Percentiles rank a stretch among this genome's conserved stretches.
These are phyloP conservation scores for Poa annua DNA, from an alignment of 176 grass and related monocot genomes.

Conservation along the genomic window DNA sequence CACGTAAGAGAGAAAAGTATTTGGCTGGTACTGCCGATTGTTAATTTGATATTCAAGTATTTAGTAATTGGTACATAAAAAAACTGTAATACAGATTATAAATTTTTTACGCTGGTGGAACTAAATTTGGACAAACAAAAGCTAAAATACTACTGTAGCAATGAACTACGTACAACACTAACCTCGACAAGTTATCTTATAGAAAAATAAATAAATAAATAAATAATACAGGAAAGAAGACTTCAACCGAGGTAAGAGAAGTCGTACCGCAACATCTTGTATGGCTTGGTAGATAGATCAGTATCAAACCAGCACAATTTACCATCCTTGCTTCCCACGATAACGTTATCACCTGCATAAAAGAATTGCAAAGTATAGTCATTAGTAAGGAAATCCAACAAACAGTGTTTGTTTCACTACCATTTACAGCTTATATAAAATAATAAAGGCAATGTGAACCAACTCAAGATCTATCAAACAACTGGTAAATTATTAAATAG, in stretches of 20 bases:
- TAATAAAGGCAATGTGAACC: slow-evolving; percentile 17
- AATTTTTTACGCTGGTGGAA: neutral
- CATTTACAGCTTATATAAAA: neutral
- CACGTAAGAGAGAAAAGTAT: neutral
- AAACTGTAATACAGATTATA: neutral
- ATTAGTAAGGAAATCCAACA: neutral
- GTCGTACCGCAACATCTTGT: slow-evolving; percentile 86
- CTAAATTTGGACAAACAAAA: neutral
- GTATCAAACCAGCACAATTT: slow-evolving; percentile 99
- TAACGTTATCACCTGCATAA: slow-evolving; percentile 88
- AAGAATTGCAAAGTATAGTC: slow-evolving; percentile 21
- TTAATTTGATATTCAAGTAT: neutral
- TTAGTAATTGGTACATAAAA: neutral
- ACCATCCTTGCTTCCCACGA: slow-evolving; percentile 95
- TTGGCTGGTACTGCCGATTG: neutral
- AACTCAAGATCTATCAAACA: slow-evolving; percentile 2
- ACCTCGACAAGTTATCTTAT: neutral
- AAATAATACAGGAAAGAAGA: too few relatives aligned
- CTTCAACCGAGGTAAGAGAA: slow-evolving; percentile 13
- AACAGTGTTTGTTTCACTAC: slow-evolving; percentile 13
- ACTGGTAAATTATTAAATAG: slow-evolving; percentile 11
- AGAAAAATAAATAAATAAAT: neutral
- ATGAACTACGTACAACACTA: neutral
- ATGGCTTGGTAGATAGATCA: slow-evolving; percentile 76
- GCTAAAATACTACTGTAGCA: neutral